phyloP scores from a whole-genome alignment of 129 eudicot genomes.

The Lonicera japonica region DNA sequence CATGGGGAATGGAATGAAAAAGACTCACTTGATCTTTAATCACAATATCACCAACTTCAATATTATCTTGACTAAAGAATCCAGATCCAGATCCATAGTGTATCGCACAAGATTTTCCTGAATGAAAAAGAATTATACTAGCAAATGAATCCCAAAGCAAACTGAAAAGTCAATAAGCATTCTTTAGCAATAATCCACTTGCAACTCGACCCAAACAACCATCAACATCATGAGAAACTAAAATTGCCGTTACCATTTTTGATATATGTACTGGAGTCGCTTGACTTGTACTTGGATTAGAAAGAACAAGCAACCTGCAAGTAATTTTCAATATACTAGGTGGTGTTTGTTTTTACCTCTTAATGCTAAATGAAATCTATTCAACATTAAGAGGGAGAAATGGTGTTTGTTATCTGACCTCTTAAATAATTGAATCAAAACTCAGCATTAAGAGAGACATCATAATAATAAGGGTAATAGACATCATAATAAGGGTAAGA shows the following conservation, averaged over 20 bases:
- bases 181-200: no score
- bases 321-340: background rate
- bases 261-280: conserved; percentile 46
- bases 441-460: no score
- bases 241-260: conserved; percentile 27
- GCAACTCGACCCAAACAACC: background rate
- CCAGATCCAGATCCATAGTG: conserved; percentile 50
- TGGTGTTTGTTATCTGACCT: no score
- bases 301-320: conserved; percentile 46
- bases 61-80: conserved; percentile 44
- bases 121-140: background rate
- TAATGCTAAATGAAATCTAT: no score
- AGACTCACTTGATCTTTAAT: conserved; percentile 43
- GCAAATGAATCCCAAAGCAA: no score
- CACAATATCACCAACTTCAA: conserved; percentile 39
- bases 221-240: background rate
- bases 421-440: no score
- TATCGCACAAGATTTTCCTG: conserved; percentile 42
- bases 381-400: no score
- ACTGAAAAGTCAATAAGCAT: background rate
- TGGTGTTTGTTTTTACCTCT: background rate
- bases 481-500: no score
- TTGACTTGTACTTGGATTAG: conserved; percentile 44
- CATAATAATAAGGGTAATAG: no score
- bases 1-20: background rate